phyloP scores from a whole-genome alignment of 805 yeast species.

The Lachancea quebecensis region DNA sequence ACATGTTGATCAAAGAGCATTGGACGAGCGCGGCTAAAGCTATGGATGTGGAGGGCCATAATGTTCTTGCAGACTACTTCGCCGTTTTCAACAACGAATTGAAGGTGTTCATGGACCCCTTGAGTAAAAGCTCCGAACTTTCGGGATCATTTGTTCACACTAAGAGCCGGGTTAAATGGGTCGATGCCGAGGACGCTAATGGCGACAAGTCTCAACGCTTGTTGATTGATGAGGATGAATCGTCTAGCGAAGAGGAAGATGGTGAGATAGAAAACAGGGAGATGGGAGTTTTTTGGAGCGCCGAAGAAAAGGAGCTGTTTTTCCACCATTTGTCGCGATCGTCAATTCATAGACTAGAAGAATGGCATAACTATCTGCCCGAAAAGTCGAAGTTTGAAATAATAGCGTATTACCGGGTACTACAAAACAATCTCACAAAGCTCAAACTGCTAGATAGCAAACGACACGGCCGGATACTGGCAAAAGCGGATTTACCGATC shows the following conservation, averaged over 20 bases:
- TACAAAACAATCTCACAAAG: slow-evolving; percentile 14
- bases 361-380: slow-evolving; percentile 21
- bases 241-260: neutral
- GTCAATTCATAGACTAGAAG: slow-evolving; percentile 29
- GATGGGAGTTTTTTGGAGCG: slow-evolving; percentile 25
- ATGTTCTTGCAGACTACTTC: slow-evolving; percentile 10
- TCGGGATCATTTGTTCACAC: slow-evolving; percentile 16
- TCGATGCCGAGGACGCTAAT: slow-evolving; percentile 8
- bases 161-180: slow-evolving; percentile 13
- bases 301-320: slow-evolving; percentile 25
- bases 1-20: neutral
- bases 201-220: slow-evolving; percentile 3
- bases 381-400: slow-evolving; percentile 26
- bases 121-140: slow-evolving; percentile 11
- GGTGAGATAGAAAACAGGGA: neutral
- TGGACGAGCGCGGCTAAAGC: slow-evolving; percentile 5
- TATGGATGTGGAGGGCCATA: slow-evolving; percentile 2
- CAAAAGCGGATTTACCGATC: slow-evolving; percentile 23
- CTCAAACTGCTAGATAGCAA: slow-evolving; percentile 13
- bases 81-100: slow-evolving; percentile 18
- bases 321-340: slow-evolving; percentile 25
- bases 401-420: slow-evolving; percentile 19
- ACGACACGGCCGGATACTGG: slow-evolving; percentile 17
- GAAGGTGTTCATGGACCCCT: slow-evolving; percentile 14
- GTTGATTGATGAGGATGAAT: slow-evolving; percentile 3